These are phyloP conservation scores for Fraxinus dipetala DNA, from an alignment of 305 asterid genomes.

Conservation along the genomic window DNA sequence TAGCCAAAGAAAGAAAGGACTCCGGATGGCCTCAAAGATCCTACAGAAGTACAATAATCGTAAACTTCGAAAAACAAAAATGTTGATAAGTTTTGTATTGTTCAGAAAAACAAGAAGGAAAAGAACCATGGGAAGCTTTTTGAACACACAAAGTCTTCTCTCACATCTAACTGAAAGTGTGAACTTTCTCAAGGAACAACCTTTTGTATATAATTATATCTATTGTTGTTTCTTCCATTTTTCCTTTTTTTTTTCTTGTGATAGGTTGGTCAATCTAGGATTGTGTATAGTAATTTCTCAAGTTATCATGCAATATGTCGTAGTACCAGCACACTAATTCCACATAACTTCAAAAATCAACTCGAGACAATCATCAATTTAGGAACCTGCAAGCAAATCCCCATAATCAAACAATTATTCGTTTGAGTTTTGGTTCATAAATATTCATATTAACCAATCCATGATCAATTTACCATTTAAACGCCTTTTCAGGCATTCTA, in stretches of 20 bases:
- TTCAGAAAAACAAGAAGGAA: not conserved
- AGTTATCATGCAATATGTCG: not conserved
- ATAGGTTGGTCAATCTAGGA: not conserved
- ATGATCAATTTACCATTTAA: not conserved
- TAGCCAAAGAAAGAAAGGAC: not conserved
- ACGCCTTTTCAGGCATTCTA: not conserved
- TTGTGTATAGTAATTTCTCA: not conserved
- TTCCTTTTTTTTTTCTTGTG: not conserved
- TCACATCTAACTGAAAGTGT: not conserved
- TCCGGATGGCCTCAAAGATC: not conserved
- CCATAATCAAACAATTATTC: not conserved
- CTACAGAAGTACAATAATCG: not conserved
- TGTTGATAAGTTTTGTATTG: not conserved
- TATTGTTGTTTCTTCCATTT: not conserved
- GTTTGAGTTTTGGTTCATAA: not conserved
- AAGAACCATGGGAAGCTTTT: not conserved
- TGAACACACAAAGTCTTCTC: not conserved
- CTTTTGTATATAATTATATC: not conserved
- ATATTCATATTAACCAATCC: not conserved
- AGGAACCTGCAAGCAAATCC: not conserved
- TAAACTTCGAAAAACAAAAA: not conserved
- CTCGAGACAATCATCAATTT: not conserved
- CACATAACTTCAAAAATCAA: not conserved
- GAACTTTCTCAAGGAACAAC: not conserved
- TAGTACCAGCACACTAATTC: not conserved